Conservation (phyloP, 345 rosid species). For the Punica granatum region DNA sequence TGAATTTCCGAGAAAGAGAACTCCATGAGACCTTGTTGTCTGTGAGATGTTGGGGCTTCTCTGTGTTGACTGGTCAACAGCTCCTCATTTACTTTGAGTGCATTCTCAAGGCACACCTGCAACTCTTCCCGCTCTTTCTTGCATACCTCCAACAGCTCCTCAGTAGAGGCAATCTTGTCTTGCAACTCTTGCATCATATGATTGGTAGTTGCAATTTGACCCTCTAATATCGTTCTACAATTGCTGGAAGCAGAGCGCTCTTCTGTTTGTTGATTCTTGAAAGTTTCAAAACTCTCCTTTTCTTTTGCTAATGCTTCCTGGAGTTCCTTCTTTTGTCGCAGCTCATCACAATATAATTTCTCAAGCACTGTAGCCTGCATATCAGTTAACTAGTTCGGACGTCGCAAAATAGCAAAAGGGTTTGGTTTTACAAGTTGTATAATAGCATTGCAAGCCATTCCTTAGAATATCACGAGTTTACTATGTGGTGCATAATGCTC, state of each 20-base stretch:
- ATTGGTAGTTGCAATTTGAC: conserved; percentile 8
- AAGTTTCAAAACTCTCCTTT: conserved; percentile 8
- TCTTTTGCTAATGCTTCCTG: conserved; percentile 22
- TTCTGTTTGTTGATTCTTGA: conserved; percentile 13
- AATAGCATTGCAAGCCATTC: neutral
- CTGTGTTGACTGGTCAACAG: conserved; percentile 19
- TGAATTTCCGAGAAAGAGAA: conserved; percentile 26
- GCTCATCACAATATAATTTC: conserved; percentile 10
- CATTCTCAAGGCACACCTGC: conserved; percentile 18
- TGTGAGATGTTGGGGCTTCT: conserved; percentile 5
- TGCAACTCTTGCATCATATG: conserved; percentile 13
- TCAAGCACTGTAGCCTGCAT: conserved; percentile 12
- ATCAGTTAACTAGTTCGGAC: neutral
- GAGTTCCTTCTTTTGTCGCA: conserved; percentile 17
- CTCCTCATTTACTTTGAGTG: conserved; percentile 26
- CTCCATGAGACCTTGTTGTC: conserved; percentile 13
- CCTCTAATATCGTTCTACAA: conserved; percentile 9
- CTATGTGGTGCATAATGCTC: neutral
- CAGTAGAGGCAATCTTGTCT: conserved; percentile 10
- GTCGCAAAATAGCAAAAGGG: neutral
- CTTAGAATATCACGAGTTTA: neutral
- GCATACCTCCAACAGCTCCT: conserved; percentile 15
- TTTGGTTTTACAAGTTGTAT: neutral
- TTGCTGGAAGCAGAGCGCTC: neutral
- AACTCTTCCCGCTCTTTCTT: conserved; percentile 24